Evolutionary conservation across 192 early-diverging fungal genomes (phyloP), one percentile per base, ranked within the genome.

Genomic region (Entomortierella lignicola): DNA sequence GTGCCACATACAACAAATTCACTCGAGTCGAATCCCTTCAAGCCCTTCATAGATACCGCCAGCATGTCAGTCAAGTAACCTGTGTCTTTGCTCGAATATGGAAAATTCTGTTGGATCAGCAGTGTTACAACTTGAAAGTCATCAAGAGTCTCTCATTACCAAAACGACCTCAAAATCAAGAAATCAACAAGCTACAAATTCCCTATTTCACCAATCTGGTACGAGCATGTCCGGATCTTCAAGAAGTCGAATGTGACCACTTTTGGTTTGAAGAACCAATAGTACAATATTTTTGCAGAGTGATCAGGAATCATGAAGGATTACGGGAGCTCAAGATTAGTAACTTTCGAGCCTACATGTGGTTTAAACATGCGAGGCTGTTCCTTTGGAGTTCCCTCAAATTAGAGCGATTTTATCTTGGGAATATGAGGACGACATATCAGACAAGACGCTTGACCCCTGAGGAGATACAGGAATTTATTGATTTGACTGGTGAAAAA

Each of bases 71-170:
- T 42, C 30, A 48, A 25, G 30, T 59, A 23, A 51, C 4, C 32
- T 59, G 31, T 1, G 41, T 48, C 12, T 59, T 57, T 47, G 66
- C 43, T 31, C 31, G n/a, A 20, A 12, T 66, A 34, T 66, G 64
- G 64, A 54, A 56, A 32, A 8, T 52, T 1, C 32, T 64, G 23
- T 51, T 55, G 32, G 48, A 25, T 23, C 41, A 47, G 1, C 7
- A 20, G 12, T 66, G 54, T 20, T 25, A 15, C 13, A 66, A 56
- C 27, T 20, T 56, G 1, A 26, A n/a, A 17, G 42, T 23, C 29
- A 8, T 56, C 23, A 56, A 18, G 8, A 55, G 64, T 17, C 53
- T 8, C 25, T 30, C 8, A 8, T 27, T 37, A 5, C 60, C 18
- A 2, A 41, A 32, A 34, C 60, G 60, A 4, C 5, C n/a, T 20